Conservation (phyloP, 2,329 filamentous ascomycete species). For the Ascosphaera aggregata region DNA sequence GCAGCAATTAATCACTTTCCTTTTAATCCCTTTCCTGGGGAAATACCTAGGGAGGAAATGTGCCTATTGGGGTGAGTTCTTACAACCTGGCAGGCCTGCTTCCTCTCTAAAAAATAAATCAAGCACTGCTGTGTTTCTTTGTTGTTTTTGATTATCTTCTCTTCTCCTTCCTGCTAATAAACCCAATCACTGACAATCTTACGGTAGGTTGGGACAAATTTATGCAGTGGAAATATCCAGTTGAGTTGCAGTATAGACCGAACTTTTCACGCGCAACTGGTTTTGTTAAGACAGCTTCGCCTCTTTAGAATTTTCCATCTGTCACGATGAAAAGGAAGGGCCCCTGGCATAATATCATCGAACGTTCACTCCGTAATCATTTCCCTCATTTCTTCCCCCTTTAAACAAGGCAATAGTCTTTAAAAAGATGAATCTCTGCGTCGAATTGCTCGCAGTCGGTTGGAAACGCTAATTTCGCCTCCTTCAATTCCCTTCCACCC, state of each 20-base stretch:
- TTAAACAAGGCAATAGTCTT: too few species aligned
- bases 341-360: neutral
- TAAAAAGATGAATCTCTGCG: too few species aligned
- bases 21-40: constrained; percentile 76
- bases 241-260: constrained; percentile 43
- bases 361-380: too few species aligned
- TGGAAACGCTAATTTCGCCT: too few species aligned
- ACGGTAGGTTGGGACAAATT: constrained; percentile 63
- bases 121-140: too few species aligned
- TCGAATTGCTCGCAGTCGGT: too few species aligned
- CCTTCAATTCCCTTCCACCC: neutral
- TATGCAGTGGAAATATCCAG: constrained; percentile 83
- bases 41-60: constrained; percentile 91
- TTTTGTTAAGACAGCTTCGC: constrained; percentile 30
- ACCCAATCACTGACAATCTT: too few species aligned
- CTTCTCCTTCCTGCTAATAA: constrained; percentile 2
- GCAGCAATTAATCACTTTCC: constrained; percentile 81
- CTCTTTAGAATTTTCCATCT: constrained; percentile 10
- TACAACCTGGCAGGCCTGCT: too few species aligned
- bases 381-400: too few species aligned
- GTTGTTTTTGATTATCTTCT: neutral
- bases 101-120: too few species aligned
- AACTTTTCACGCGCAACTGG: constrained; percentile 42
- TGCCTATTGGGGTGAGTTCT: constrained; percentile 75
- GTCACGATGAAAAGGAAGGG: neutral